These are phyloP conservation scores for Populus tomentosa DNA, from an alignment of 441 rosid species.

Conservation along the genomic window DNA sequence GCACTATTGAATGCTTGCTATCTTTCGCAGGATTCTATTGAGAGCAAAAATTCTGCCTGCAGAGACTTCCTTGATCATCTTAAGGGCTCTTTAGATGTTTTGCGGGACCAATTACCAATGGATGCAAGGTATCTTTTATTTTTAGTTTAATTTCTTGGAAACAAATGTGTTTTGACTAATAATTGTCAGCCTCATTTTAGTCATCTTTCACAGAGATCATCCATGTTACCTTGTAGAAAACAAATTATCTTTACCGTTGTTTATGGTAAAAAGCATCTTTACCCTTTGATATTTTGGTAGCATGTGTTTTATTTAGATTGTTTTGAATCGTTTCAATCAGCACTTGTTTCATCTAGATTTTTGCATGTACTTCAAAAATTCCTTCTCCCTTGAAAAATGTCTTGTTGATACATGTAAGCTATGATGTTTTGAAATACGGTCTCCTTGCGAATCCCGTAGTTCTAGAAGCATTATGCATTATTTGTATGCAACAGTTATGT, in stretches of 20 bases:
- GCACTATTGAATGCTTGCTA: slow-evolving; percentile 12
- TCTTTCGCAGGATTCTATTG: slow-evolving; percentile 67
- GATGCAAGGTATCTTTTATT: neutral
- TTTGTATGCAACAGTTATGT: neutral
- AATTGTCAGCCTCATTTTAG: neutral
- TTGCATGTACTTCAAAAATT: neutral
- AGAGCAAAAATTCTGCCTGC: slow-evolving; percentile 59
- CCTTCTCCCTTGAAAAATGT: neutral
- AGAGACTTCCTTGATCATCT: slow-evolving; percentile 54
- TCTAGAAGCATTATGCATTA: neutral
- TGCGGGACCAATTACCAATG: slow-evolving; percentile 34
- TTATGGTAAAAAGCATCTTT: neutral
- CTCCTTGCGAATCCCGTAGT: neutral
- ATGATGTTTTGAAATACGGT: neutral
- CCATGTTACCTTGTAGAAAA: neutral
- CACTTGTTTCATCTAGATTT: neutral
- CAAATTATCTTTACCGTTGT: neutral
- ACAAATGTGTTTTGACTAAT: neutral
- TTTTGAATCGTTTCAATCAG: neutral
- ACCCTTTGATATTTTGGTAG: neutral
- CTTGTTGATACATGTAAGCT: neutral
- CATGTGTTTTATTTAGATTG: neutral
- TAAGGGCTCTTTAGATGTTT: slow-evolving; percentile 63
- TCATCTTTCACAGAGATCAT: neutral
- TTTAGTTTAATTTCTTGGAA: slow-evolving; percentile 25